Evolutionary conservation across 2,329 filamentous ascomycete species (phyloP), one percentile per base, ranked within the genome.

Genomic region (Chaetomium olivaceum): DNA sequence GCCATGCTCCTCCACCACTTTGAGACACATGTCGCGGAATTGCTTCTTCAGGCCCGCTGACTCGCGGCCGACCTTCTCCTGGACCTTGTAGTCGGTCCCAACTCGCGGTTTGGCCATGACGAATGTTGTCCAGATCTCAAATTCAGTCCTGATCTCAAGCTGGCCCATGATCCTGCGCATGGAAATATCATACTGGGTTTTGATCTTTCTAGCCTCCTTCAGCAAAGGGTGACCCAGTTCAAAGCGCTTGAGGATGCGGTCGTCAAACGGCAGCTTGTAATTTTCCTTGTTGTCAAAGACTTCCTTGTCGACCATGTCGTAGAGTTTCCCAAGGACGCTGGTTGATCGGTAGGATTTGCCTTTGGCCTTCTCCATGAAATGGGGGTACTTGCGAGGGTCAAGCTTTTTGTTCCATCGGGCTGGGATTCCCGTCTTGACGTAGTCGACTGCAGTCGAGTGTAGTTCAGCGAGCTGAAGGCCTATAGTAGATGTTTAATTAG

Each of bases 381-480:
- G 94, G 0, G 93, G 95, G 85, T 87, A 96, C 62, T 72, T 79
- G 6, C 72, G 80, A 0, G 91, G 88, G n/a, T 81, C 80, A 4
- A 95, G 79, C 0, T 82, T 79, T 48, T 80, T 78, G 7, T 81
- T 80, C 81, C 96, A 90, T 23, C 83, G 78, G 0, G 93, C 94
- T 0, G 91, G 86, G 11, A 89, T 83, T 0, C 95, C 95, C 1
- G 92, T 94, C 79, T 99, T 99, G 54, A 91, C 89, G 74, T 95
- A 99, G 76, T 99, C 95, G 0, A 99, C 95, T 0, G 95, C 94
- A 71, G 89, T 87, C 0, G 95, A 98, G 75, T 99, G 95, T 2
- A 98, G 80, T 86, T 86, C 87, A 56, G 65, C 64, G n/a, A 70
- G 65, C 31, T 69, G n/a, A 14, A 70, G 62, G 39, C 68, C 65